Base-by-base conservation (phyloP, 176 grass and related monocot species). In the Paspalum vaginatum region DNA sequence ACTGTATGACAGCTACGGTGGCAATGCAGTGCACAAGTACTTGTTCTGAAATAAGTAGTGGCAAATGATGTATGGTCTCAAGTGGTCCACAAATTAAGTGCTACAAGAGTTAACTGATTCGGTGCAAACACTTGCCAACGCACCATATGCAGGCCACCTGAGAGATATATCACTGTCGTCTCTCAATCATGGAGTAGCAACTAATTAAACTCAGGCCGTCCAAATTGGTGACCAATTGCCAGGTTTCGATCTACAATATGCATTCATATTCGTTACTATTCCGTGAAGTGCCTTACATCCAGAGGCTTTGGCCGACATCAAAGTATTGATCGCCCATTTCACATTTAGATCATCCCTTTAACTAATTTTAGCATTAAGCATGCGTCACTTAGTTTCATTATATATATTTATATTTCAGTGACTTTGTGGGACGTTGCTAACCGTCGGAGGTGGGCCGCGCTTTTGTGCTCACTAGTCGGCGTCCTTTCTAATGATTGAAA, bases 401-500 rank as follows among this genome's bases (percentile, higher is more conserved):
- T 58, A 12, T 52, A 21, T 5, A 4, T 59, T 59, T 12, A 60
- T 73, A 44, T 61, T 10, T 11, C 48, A n/a, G 9, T 65, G 46
- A 45, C 27, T 79, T 45, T 83, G 69, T 83, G 81, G 61, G 61
- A 84, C 25, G 86, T 65, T 84, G 68, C 75, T 84, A 84, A 84
- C 86, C 86, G 76, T 88, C 10, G 68, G 75, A 79, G 68, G 75
- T 88, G 86, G 81, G 26, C 45, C 47, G n/a, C n/a, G n/a, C n/a
- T 81, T 81, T 45, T 70, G 62, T 62, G 79, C 78, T 76, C 58
- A 46, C 25, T 70, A 70, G 63, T 52, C 8, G 64, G 47, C 63
- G 26, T 70, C 62, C 76, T 88, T 84, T 63, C 53, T 41, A 76
- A 84, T 74, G 51, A 78, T 84, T 84, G 25, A 73, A 73, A 52